A percentile compares a stretch with the other conserved stretches of the same genome.
phyloP scores from a whole-genome alignment of 257 asterid species.

The Salvia splendens region DNA sequence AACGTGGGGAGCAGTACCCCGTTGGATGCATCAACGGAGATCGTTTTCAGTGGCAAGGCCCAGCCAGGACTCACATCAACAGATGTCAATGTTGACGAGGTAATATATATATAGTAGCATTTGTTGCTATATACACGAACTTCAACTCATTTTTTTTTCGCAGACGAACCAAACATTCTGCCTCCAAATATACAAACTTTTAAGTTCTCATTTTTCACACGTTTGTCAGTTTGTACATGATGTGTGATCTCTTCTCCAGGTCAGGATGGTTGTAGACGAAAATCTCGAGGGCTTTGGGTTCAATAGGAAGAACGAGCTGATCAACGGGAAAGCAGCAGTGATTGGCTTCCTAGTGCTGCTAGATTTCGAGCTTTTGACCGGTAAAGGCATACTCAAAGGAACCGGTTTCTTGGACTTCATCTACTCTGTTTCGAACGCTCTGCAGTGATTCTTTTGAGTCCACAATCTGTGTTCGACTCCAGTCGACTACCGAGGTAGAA shows the following conservation, averaged over 20 bases:
- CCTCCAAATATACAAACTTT: too few species aligned
- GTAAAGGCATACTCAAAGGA: constrained; percentile 89
- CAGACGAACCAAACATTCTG: too few species aligned
- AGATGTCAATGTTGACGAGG: constrained; percentile 92
- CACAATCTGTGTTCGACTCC: neutral
- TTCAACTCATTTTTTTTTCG: too few species aligned
- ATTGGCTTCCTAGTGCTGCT: constrained; percentile 83
- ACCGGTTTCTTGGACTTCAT: constrained; percentile 98
- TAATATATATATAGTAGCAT: constrained; percentile 24
- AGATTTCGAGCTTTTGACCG: constrained; percentile 89
- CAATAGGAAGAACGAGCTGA: constrained; percentile 71
- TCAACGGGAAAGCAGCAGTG: constrained; percentile 88
- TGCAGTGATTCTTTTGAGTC: constrained; percentile 30
- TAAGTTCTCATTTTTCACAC: too few species aligned
- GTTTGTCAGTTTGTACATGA: too few species aligned
- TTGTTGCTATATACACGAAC: too few species aligned
- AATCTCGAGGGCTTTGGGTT: constrained; percentile 71
- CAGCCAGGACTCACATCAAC: constrained; percentile 86
- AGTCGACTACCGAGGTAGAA: neutral
- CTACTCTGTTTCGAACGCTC: constrained; percentile 64
- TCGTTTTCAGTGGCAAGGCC: constrained; percentile 95
- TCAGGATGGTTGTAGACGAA: constrained; percentile 83
- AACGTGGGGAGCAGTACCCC: constrained; percentile 46
- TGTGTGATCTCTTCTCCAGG: constrained; percentile 42
- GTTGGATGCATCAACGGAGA: constrained; percentile 67